Evolutionary conservation across 2,329 filamentous ascomycete species (phyloP).

Genomic region (Tothia fuscella): DNA sequence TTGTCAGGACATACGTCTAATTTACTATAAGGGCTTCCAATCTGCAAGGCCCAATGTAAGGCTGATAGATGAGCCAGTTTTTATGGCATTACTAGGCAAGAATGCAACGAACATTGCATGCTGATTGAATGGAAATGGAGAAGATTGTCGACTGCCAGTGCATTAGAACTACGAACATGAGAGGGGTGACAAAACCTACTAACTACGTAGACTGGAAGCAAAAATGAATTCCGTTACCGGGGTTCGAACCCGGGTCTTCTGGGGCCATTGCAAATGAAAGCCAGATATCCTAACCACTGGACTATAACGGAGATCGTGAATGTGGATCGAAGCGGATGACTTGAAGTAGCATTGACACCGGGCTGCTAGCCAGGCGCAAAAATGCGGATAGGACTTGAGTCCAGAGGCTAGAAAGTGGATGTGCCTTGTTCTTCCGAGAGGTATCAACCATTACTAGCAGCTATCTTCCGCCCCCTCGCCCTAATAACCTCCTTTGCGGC

Average conservation of each 20-base stretch:
- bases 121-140: too few relatives aligned
- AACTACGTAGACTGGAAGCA: too few relatives aligned
- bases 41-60: too few relatives aligned
- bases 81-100: too few relatives aligned
- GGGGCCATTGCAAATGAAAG: not conserved
- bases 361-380: not conserved
- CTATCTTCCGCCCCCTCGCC: not conserved
- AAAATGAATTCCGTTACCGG: not conserved
- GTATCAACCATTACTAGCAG: not conserved
- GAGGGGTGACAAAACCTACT: too few relatives aligned
- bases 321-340: not conserved
- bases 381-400: not conserved
- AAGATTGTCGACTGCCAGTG: too few relatives aligned
- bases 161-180: too few relatives aligned
- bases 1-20: too few relatives aligned
- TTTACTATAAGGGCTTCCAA: too few relatives aligned
- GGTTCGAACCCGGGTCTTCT: not conserved
- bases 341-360: not conserved
- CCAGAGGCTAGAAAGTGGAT: not conserved
- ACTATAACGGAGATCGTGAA: not conserved
- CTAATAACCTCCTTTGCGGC: constrained; percentile 45
- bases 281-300: not conserved
- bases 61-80: too few relatives aligned
- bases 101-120: too few relatives aligned
- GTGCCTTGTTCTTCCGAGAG: not conserved